A percentile compares a stretch with the other conserved stretches of the same genome.
phyloP scores from a whole-genome alignment of 805 yeast species.

The Metschnikowia kofuensis region DNA sequence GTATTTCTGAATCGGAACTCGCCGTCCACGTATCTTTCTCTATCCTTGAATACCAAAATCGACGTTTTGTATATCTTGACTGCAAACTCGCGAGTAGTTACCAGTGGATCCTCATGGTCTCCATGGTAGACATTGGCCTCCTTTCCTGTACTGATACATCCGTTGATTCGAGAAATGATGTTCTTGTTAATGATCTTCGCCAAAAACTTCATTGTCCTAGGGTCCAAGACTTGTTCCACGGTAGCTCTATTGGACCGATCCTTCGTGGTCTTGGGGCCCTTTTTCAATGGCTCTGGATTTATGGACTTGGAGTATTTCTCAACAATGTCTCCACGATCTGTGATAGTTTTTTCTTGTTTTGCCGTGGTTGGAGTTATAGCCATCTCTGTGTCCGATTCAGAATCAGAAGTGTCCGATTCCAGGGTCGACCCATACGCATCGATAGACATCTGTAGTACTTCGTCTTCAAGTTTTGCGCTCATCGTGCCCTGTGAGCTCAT shows the following conservation, averaged over 20 bases:
- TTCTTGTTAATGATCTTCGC: conserved; percentile 82
- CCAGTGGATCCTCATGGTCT: conserved; percentile 55
- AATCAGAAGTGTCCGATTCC: neutral
- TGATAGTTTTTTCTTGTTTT: conserved; percentile 23
- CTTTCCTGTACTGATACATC: conserved; percentile 94
- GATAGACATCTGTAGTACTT: neutral
- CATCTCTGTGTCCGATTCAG: conserved; percentile 2
- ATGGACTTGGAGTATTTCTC: conserved; percentile 65
- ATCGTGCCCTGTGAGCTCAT: neutral
- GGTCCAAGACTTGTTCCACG: conserved; percentile 94
- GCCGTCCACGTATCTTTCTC: conserved; percentile 95
- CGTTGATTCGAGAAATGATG: conserved; percentile 79
- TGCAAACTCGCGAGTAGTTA: conserved; percentile 59
- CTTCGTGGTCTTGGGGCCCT: conserved; percentile 57
- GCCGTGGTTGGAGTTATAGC: neutral
- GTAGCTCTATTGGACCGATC: conserved; percentile 96
- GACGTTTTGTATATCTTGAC: conserved; percentile 95
- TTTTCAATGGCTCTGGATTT: conserved; percentile 58
- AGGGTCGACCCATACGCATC: neutral
- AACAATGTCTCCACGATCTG: conserved; percentile 45
- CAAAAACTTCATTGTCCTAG: conserved; percentile 82
- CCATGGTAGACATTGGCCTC: conserved; percentile 93
- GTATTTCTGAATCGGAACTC: conserved; percentile 89
- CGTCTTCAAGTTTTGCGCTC: conserved; percentile 1
- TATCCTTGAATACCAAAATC: conserved; percentile 91